Evolutionary conservation across 192 early-diverging fungal genomes (phyloP).

Genomic region (Kickxella alabastrina): DNA sequence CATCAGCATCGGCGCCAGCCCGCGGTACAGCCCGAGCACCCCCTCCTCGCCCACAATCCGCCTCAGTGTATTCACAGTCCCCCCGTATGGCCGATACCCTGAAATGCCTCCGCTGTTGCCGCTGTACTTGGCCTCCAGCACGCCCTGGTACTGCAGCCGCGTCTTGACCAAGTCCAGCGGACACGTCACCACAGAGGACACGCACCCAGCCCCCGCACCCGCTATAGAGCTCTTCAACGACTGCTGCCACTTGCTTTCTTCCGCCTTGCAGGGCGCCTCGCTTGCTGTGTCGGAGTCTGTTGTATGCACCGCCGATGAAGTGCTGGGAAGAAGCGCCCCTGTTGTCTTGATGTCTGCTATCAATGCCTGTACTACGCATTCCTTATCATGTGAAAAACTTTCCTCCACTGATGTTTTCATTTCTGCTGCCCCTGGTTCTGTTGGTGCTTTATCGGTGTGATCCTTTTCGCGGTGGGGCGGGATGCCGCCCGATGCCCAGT

Average conservation of each 20-base stretch:
- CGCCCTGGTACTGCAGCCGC: slow-evolving; percentile 82
- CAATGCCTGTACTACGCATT: slow-evolving; percentile 2
- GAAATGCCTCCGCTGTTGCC: slow-evolving; percentile 6
- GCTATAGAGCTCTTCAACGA: slow-evolving; percentile 71
- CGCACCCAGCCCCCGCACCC: slow-evolving; percentile 77
- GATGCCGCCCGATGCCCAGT: slow-evolving; percentile 36
- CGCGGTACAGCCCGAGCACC: slow-evolving; percentile 82
- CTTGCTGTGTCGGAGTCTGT: neutral
- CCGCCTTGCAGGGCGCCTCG: neutral
- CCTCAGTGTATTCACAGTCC: slow-evolving; percentile 60
- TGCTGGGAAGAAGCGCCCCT: slow-evolving; percentile 23
- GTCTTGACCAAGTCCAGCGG: slow-evolving; percentile 95
- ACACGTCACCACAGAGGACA: slow-evolving; percentile 78
- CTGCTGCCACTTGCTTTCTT: slow-evolving; percentile 1
- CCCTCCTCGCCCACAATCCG: slow-evolving; percentile 80
- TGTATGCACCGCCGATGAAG: slow-evolving; percentile 10
- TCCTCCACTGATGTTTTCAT: too few species aligned
- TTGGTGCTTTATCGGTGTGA: too few species aligned
- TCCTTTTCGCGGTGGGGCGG: too few species aligned
- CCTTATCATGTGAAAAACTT: slow-evolving; percentile 2
- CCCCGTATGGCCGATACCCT: slow-evolving; percentile 35
- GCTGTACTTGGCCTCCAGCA: slow-evolving; percentile 23
- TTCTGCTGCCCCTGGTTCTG: too few species aligned
- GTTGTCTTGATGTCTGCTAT: slow-evolving; percentile 20
- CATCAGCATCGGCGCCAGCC: slow-evolving; percentile 79